phyloP scores from a whole-genome alignment of 306 rosid genomes.

The Fragaria nilgerrensis region DNA sequence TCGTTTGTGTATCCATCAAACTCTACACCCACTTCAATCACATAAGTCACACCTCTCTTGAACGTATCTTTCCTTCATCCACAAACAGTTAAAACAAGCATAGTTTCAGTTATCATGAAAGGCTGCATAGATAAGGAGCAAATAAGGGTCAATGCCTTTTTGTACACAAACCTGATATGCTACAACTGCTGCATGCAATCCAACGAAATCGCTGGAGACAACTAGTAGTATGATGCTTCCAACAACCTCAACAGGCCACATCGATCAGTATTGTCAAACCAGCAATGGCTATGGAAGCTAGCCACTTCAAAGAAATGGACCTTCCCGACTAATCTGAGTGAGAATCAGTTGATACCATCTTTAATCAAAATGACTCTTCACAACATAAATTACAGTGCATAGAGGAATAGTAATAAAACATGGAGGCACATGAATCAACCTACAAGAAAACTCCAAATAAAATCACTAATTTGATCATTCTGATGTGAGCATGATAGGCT shows the following conservation, averaged over 20 bases:
- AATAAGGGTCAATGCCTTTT: neutral
- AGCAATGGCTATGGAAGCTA: conserved; percentile 68
- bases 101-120: conserved; percentile 19
- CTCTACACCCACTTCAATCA: conserved; percentile 80
- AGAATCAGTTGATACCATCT: conserved; percentile 64
- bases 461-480: too few species aligned
- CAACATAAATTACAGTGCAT: conserved; percentile 58
- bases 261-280: conserved; percentile 59
- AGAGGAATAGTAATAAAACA: conserved; percentile 55
- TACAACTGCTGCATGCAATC: conserved; percentile 63
- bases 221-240: conserved; percentile 67
- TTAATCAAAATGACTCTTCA: conserved; percentile 71
- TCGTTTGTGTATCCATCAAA: conserved; percentile 78
- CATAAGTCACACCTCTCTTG: conserved; percentile 66
- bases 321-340: conserved; percentile 63
- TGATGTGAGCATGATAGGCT: neutral
- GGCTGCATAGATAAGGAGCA: neutral
- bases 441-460: conserved; percentile 16
- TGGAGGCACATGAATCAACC: conserved; percentile 74
- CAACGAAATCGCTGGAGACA: conserved; percentile 66
- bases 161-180: conserved; percentile 63
- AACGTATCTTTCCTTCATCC: conserved; percentile 70
- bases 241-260: conserved; percentile 76
- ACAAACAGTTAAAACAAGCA: conserved; percentile 18
- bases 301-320: conserved; percentile 78